Evolutionary conservation across 345 rosid genomes (phyloP).

Genomic region (Gossypium rotundifolium): DNA sequence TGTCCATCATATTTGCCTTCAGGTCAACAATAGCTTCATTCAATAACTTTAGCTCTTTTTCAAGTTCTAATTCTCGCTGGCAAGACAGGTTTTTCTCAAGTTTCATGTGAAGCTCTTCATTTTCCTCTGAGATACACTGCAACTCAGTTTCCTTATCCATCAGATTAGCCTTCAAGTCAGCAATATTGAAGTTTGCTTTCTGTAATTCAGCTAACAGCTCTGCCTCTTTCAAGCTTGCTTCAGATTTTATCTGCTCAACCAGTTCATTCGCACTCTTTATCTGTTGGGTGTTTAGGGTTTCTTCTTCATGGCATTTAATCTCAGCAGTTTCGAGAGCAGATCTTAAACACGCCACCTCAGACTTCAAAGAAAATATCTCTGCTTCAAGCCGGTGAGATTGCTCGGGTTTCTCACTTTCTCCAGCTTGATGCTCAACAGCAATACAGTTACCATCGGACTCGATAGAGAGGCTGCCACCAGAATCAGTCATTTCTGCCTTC

Average conservation of each 20-base stretch:
- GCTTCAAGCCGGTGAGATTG: slow-evolving; percentile 40
- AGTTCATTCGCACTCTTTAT: slow-evolving; percentile 42
- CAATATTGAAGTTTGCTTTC: slow-evolving; percentile 48
- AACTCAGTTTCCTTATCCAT: slow-evolving; percentile 88
- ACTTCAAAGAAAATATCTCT: slow-evolving; percentile 42
- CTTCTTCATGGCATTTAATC: slow-evolving; percentile 34
- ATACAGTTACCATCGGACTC: slow-evolving; percentile 21
- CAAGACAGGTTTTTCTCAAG: slow-evolving; percentile 32
- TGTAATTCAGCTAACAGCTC: slow-evolving; percentile 53
- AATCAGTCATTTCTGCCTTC: slow-evolving; percentile 18
- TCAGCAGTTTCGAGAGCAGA: slow-evolving; percentile 49
- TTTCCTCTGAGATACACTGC: slow-evolving; percentile 75
- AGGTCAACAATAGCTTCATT: slow-evolving; percentile 39
- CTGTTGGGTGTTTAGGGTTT: slow-evolving; percentile 33
- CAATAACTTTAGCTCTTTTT: slow-evolving; percentile 46
- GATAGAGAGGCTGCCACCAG: neutral
- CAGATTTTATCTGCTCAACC: slow-evolving; percentile 42
- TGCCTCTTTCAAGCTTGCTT: slow-evolving; percentile 41
- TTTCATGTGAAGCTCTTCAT: slow-evolving; percentile 41
- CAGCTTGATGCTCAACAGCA: slow-evolving; percentile 20
- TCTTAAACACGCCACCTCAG: slow-evolving; percentile 52
- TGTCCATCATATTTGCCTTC: slow-evolving; percentile 65
- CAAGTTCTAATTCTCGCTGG: slow-evolving; percentile 30
- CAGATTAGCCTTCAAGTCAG: slow-evolving; percentile 66
- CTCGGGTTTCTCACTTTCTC: slow-evolving; percentile 23